A percentile compares a stretch with the other conserved stretches of the same genome.
Conservation (phyloP, 495 filamentous ascomycete species). For the Umbilicaria muhlenbergii region DNA sequence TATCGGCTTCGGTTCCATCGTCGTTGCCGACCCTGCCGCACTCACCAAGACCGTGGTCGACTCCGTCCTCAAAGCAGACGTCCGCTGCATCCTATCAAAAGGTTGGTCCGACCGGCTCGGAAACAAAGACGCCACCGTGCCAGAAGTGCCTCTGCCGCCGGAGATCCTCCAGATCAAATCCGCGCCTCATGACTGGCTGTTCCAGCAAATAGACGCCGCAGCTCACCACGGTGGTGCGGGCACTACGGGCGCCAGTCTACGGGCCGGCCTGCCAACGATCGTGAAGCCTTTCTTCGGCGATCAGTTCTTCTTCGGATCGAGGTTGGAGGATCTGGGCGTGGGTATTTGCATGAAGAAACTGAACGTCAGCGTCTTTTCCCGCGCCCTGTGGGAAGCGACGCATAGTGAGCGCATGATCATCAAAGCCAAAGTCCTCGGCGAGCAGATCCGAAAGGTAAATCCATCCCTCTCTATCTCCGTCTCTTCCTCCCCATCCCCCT, state of each 20-base stretch:
- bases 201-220: slow-evolving; percentile 84
- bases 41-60: slow-evolving; percentile 83
- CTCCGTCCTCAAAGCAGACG: slow-evolving; percentile 79
- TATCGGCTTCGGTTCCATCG: slow-evolving; percentile 91
- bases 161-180: slow-evolving; percentile 79
- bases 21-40: slow-evolving; percentile 78
- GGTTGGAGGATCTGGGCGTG: slow-evolving; percentile 84
- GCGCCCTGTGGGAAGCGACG: slow-evolving; percentile 85
- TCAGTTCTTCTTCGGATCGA: slow-evolving; percentile 85
- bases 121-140: slow-evolving; percentile 36
- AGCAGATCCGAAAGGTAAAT: slow-evolving; percentile 72
- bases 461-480: neutral
- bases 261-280: slow-evolving; percentile 86
- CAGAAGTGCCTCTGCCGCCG: slow-evolving; percentile 59
- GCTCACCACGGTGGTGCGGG: slow-evolving; percentile 91
- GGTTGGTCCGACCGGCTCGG: slow-evolving; percentile 94
- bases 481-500: neutral
- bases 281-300: slow-evolving; percentile 97
- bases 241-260: slow-evolving; percentile 85
- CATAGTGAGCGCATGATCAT: slow-evolving; percentile 77
- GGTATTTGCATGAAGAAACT: slow-evolving; percentile 81
- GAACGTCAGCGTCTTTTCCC: slow-evolving; percentile 64
- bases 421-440: slow-evolving; percentile 67
- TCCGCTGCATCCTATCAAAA: slow-evolving; percentile 89
- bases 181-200: slow-evolving; percentile 95